Base-by-base conservation (phyloP, 192 early-diverging fungal species). In the Rhizoclosmatium sp. region DNA sequence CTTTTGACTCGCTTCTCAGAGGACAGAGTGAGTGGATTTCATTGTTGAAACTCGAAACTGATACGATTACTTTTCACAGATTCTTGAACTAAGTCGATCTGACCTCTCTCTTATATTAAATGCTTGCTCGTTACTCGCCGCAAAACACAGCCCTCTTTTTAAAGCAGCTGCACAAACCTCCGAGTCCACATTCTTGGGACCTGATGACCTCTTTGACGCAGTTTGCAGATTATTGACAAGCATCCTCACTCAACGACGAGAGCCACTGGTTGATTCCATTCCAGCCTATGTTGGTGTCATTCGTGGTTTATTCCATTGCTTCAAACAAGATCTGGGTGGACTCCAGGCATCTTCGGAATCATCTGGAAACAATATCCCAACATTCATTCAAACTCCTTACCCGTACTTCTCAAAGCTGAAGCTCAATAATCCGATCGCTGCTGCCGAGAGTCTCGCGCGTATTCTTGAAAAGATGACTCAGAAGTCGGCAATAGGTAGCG, bases 301-400 rank as follows among this genome's bases (percentile, higher is more conserved):
- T 14, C 88, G 91, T 70, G 71, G 81, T 0, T 64, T 89, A 19
- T 69, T 91, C 41, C 90, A 91, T 62, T 89, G 89, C 66, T 92
- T 92, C 74, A 89, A 87, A 75, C 79, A 81, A 2, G 87, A 86
- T 12, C 74, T 91, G 41, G 82, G 86, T 16, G 84, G 84, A 49
- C 59, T 80, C 3, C 78, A 77, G 23, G 67, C 78, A 40, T 82
- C 77, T 45, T 75, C 77, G 1, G 76, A 83, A 21, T 59, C 71
- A 9, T 14, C 80, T 19, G 56, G 78, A 46, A 83, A 85, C 62
- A 78, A 82, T 31, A 7, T 46, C 70, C 76, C 14, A 66, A 61
- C 3, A 23, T 66, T 51, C 41, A 59, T 73, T 31, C 59, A 40
- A 47, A 70, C 47, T 12, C 74, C 54, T 82, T 88, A 79, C 81